Base-by-base conservation (phyloP, 305 asterid genomes). In the Andrographis paniculata region DNA sequence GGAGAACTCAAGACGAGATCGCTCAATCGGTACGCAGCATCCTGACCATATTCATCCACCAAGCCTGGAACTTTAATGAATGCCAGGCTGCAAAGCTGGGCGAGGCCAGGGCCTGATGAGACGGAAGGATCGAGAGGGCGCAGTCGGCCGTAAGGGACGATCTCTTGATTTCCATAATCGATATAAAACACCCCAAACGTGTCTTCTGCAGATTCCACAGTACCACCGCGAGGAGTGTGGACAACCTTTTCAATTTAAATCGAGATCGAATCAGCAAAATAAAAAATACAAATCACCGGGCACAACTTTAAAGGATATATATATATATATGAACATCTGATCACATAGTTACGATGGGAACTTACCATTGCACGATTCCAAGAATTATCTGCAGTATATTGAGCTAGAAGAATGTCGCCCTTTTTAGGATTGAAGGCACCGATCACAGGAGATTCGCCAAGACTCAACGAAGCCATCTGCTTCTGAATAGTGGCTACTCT, bases 291-390 rank as follows among this genome's bases (percentile, higher is more conserved):
- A n/a, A n/a, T n/a, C n/a, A n/a, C n/a, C n/a, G n/a, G n/a, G n/a
- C n/a, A n/a, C n/a, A n/a, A n/a, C n/a, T n/a, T n/a, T n/a, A n/a
- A n/a, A n/a, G n/a, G n/a, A n/a, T n/a, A n/a, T n/a, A n/a, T n/a
- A n/a, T n/a, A n/a, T n/a, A n/a, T n/a, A n/a, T n/a, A n/a, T n/a
- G n/a, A n/a, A n/a, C n/a, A n/a, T n/a, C n/a, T n/a, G n/a, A n/a
- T n/a, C n/a, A n/a, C n/a, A n/a, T n/a, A n/a, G n/a, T 23, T 12
- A 22, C 39, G 31, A 36, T 11, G 16, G 43, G 16, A n/a, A 27
- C 94, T 79, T 67, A 92, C 99, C 97, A 87, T 75, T 42, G 97
- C 99, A 33, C 99, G 93, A 69, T 92, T 92, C 99, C 99, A 92
- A 36, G 97, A 84, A 59, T 87, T 76, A 69, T 87, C 99, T 0